phyloP scores from a whole-genome alignment of 306 rosid genomes.

The Gleditsia sinensis region DNA sequence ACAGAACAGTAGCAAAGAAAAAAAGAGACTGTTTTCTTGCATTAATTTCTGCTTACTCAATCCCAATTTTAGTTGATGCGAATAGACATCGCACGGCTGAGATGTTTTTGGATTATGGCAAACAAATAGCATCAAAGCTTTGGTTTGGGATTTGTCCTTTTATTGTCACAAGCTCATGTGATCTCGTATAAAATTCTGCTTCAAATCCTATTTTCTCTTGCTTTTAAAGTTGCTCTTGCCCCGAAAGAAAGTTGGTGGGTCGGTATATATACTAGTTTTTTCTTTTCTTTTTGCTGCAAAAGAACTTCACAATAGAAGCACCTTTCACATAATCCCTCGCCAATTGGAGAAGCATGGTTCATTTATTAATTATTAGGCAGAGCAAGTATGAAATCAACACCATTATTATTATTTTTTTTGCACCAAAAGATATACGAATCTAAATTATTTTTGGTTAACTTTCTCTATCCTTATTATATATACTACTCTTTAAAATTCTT shows the following conservation, averaged over 20 bases:
- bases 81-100: slow-evolving; percentile 17
- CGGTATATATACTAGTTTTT: slow-evolving; percentile 21
- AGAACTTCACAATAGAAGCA: neutral
- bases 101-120: slow-evolving; percentile 32
- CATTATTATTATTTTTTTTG: neutral
- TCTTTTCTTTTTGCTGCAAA: neutral
- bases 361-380: too few species aligned
- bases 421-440: too few species aligned
- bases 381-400: neutral
- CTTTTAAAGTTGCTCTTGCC: slow-evolving; percentile 24
- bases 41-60: too few species aligned
- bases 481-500: neutral
- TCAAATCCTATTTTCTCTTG: neutral
- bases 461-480: neutral
- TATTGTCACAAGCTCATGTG: neutral
- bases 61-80: too few species aligned
- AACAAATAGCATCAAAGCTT: slow-evolving; percentile 29
- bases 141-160: neutral
- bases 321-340: neutral
- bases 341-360: neutral
- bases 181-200: neutral
- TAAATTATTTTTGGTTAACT: neutral
- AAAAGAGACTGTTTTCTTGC: too few species aligned
- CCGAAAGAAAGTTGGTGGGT: slow-evolving; percentile 18
- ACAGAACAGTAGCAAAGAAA: too few species aligned